Evolutionary conservation across 768 basidiomycete genomes (phyloP), one percentile per base, ranked within the genome.

Genomic region (Boletus tomentosulus): DNA sequence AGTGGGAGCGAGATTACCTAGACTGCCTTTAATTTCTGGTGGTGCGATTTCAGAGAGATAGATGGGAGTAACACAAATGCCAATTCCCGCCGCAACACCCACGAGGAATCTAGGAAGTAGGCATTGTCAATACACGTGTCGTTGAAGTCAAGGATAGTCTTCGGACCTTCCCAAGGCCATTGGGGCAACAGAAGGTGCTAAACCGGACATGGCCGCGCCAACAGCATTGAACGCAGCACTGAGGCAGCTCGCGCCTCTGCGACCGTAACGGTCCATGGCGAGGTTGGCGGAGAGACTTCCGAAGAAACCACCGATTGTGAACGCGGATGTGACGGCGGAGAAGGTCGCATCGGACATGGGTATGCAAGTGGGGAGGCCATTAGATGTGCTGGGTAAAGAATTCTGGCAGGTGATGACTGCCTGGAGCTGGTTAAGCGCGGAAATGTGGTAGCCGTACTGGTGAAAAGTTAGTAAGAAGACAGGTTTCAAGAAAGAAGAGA

Each of bases 401-500:
- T 66, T 61, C 48, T 79, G 78, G 73, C 92, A 96, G 3, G 87
- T 91, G 53, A 94, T 66, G 41, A 86, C 83, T 5, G 79, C 80
- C 64, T 91, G 85, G 25, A 95, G 85, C 66, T 94, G 92, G 68
- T 98, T 98, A 55, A 98, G 80, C 15, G 86, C 86, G 2, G 92
- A 89, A 39, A 93, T 90, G 68, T 96, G 92, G 69, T 89, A 97
- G n/a, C 93, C 94, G 73, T 91, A 92, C 81, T 90, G 50, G 25
- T 13, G 50, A 42, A 45, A 30, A 6, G 34, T 19, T 19, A 19
- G 19, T 56, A 15, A 50, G 15, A 28, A 43, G n/a, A 4, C 9
- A 11, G 1, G 13, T 4, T 4, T 16, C 12, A 3, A 33, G 24
- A 46, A 24, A 15, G 33, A 25, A n/a, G 33, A 30, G 2, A 33